Conservation (phyloP, 768 basidiomycete species). For the Tulasnella sp. region DNA sequence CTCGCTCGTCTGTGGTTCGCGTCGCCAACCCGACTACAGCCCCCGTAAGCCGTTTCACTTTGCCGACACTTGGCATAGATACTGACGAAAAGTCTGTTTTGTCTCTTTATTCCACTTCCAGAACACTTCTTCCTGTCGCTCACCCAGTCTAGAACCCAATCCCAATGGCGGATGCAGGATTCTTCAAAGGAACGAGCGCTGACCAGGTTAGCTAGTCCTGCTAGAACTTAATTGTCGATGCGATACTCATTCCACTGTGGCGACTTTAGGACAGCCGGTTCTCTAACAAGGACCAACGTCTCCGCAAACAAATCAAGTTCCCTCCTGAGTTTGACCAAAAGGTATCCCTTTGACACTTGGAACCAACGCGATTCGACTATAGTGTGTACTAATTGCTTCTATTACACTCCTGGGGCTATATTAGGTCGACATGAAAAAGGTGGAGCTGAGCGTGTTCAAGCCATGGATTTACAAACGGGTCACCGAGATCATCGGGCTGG, state of each 20-base stretch:
- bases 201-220: not conserved
- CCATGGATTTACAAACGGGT: conserved; percentile 96
- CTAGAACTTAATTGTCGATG: not conserved
- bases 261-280: conserved; percentile 78
- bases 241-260: conserved; percentile 49
- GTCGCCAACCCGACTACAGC: not conserved
- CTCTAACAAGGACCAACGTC: conserved; percentile 87
- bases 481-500: conserved; percentile 81
- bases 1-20: not conserved
- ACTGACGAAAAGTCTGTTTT: too few relatives aligned
- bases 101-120: too few relatives aligned
- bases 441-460: conserved; percentile 82
- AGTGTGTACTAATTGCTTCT: not conserved
- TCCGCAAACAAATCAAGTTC: conserved; percentile 85
- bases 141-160: too few relatives aligned
- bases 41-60: not conserved
- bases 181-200: conserved; percentile 21
- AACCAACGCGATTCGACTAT: too few relatives aligned
- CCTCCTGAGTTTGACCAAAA: conserved; percentile 84
- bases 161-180: conserved; percentile 19
- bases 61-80: too few relatives aligned
- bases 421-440: conserved; percentile 91
- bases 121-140: too few relatives aligned
- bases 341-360: conserved; percentile 33
- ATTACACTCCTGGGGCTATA: not conserved